A percentile compares a stretch with the other conserved stretches of the same genome.
Conservation (phyloP, 495 filamentous ascomycete genomes). For the Penicillium bovifimosum region DNA sequence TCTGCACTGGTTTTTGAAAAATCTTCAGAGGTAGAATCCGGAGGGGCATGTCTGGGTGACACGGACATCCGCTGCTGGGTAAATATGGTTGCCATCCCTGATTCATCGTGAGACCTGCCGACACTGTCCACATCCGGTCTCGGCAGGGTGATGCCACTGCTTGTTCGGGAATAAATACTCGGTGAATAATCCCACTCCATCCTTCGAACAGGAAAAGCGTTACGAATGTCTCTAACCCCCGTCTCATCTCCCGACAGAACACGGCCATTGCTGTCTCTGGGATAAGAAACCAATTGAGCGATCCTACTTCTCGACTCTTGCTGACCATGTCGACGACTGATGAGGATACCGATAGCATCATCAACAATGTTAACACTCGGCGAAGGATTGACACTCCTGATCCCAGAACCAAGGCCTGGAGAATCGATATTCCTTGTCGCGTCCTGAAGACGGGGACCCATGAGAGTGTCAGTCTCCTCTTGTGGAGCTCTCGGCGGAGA, state of each 20-base stretch:
- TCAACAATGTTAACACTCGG: conserved; percentile 10
- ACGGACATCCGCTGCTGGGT: conserved; percentile 34
- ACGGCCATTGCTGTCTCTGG: no score
- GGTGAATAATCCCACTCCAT: conserved; percentile 28
- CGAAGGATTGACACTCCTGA: conserved; percentile 42
- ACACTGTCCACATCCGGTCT: conserved; percentile 12
- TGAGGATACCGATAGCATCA: conserved; percentile 1
- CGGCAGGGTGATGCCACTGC: conserved; percentile 38
- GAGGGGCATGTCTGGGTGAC: conserved; percentile 23
- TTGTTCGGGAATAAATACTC: conserved; percentile 54
- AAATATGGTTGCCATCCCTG: conserved; percentile 43
- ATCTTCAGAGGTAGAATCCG: background rate
- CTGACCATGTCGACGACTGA: no score
- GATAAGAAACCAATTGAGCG: no score
- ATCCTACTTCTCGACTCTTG: no score
- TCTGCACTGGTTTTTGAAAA: conserved; percentile 30
- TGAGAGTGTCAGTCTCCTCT: conserved; percentile 18
- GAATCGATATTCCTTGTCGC: background rate
- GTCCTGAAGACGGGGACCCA: conserved; percentile 10
- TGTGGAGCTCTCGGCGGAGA: background rate
- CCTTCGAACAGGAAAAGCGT: no score
- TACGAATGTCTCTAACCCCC: no score
- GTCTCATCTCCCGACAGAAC: no score
- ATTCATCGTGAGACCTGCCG: conserved; percentile 21
- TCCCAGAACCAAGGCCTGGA: conserved; percentile 53